Base-by-base conservation (phyloP, 441 rosid species). In the Iberis amara region DNA sequence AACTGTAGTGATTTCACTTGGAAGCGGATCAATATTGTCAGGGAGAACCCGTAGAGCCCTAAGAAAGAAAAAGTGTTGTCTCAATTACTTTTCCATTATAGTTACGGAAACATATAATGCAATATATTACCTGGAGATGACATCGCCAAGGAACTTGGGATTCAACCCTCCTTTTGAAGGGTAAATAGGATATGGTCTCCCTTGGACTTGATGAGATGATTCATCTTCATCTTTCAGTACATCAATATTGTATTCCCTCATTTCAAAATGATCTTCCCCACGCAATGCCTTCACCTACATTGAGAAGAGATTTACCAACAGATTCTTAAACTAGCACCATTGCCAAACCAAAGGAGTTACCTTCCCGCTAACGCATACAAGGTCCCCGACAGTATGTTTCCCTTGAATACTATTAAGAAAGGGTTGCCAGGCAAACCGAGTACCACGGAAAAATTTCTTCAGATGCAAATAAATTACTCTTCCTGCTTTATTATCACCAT, bases 331-430 rank as follows among this genome's bases (percentile, higher is more conserved):
- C 52, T 9, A 57, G 46, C 14, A 55, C 4, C 7, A 9, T 52
- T 51, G 47, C 44, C 42, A 52, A 33, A 59, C 24, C 39, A 46
- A 59, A 39, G 12, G 59, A 66, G 76, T 62, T 59, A 83, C 96
- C 87, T 89, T 89, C 56, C 96, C 96, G 64, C 91, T 81, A 47
- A 89, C 79, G 46, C 97, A 94, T 45, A 80, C 97, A 69, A 76
- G 64, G 51, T 87, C 91, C 55, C 97, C 97, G 45, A 59, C 21
- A 55, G 66, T 67, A 70, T 86, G 76, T 65, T 81, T 85, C 63
- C 40, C 80, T 67, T 80, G 70, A 53, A 89, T 63, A 57, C 72
- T 62, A 69, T 58, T 76, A 40, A 94, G 89, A 76, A 94, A 87
- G 68, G 85, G 75, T 52, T 57, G 78, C 74, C 66, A 65, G 18